Evolutionary conservation across 768 basidiomycete genomes (phyloP).

Genomic region (Pleurotus ostreatus): DNA sequence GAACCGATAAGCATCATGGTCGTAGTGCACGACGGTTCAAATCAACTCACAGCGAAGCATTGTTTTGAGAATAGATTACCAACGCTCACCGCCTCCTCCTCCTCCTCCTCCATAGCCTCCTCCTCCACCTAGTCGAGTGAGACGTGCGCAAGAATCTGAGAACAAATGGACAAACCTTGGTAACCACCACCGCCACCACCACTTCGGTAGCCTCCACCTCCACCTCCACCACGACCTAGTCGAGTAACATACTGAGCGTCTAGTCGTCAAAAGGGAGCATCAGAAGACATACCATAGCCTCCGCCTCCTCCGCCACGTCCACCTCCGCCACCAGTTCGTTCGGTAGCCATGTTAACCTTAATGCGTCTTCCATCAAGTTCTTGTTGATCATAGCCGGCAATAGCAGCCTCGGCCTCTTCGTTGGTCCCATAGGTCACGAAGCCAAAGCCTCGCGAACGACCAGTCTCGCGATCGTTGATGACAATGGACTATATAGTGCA

Average conservation of each 20-base stretch:
- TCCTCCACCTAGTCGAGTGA: background rate
- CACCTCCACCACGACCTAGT: constrained; percentile 20
- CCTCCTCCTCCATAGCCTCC: constrained; percentile 19
- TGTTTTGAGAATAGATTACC: too few relatives aligned
- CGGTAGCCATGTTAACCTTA: constrained; percentile 83
- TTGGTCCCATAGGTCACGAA: constrained; percentile 75
- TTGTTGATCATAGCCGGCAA: constrained; percentile 75
- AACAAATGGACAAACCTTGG: constrained; percentile 1
- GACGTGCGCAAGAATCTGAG: too few relatives aligned
- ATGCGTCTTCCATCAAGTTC: constrained; percentile 92
- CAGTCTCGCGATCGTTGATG: constrained; percentile 98
- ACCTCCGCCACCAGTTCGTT: constrained; percentile 51
- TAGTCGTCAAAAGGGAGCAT: background rate
- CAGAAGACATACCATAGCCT: too few relatives aligned
- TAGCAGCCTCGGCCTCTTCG: constrained; percentile 76
- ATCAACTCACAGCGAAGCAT: too few relatives aligned
- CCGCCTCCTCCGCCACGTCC: constrained; percentile 20
- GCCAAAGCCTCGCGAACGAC: constrained; percentile 95
- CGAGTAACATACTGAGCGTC: background rate
- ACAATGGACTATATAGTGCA: constrained; percentile 74
- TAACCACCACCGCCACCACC: constrained; percentile 22
- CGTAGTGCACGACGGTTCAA: too few relatives aligned
- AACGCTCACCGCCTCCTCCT: too few relatives aligned
- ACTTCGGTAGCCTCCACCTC: constrained; percentile 21
- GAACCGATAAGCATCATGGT: too few relatives aligned